Base-by-base conservation (phyloP, 2,329 filamentous ascomycete genomes). In the Fonsecaea erecta region DNA sequence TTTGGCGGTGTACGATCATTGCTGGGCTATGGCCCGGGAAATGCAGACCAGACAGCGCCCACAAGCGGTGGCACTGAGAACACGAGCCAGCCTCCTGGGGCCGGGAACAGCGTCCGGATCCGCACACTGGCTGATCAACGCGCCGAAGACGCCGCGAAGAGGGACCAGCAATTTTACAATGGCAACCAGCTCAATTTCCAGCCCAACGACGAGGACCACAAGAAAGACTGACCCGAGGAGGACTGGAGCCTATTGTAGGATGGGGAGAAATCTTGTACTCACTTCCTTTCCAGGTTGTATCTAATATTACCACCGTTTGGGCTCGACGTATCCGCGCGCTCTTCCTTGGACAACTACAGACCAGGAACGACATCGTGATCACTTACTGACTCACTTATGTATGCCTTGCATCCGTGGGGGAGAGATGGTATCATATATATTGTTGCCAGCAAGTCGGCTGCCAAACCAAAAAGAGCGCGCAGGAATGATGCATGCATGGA, bases 171-270 rank as follows among this genome's bases (percentile, higher is more conserved):
- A 73, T 85, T 96, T 53, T 97, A 97, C 75, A 97, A 97, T 73
- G 93, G 93, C 1, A 97, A 97, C 74, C 91, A 90, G 87, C 76
- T 89, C 62, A 90, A 90, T 70, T 91, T 90, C 69, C 85, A 90
- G 74, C 86, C 88, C n/a, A 74, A 77, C 58, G 85, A 84, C 37
- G 85, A 88, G 69, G 83, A 88, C 56, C 83, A 86, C 72, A 54
- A 67, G 40, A 55, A 56, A 26, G 62, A 67, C 24, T 62, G 59
- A 48, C 18, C 21, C 18, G 18, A 24, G 43, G 43, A 24, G 12
- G n/a, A n/a, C n/a, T n/a, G n/a, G n/a, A n/a, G n/a, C n/a, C n/a
- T n/a, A n/a, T n/a, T n/a, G n/a, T n/a, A n/a, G n/a, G n/a, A n/a
- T n/a, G n/a, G n/a, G n/a, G n/a, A n/a, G n/a, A n/a, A n/a, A n/a